phyloP scores from a whole-genome alignment of 116 monocot species.

The Zostera marina region DNA sequence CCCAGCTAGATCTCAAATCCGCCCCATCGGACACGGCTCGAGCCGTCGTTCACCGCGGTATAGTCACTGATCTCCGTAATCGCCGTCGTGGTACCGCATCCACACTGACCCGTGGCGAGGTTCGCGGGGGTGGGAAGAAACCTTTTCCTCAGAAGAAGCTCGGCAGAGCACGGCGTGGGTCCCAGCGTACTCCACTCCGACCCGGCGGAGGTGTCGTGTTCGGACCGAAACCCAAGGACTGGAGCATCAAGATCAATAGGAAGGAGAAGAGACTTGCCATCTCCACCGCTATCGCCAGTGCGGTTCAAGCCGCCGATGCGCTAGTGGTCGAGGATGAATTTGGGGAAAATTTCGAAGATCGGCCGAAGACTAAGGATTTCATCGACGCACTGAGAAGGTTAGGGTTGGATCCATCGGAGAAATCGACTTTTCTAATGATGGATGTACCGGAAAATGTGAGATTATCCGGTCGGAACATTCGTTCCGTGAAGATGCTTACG shows the following conservation, averaged over 20 bases:
- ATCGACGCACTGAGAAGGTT: conserved; percentile 58
- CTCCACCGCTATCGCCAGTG: conserved; percentile 82
- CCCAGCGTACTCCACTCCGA: conserved; percentile 77
- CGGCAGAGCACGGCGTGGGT: conserved; percentile 70
- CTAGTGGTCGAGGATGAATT: conserved; percentile 65
- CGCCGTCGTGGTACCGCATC: conserved; percentile 84
- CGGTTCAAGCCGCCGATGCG: conserved; percentile 28
- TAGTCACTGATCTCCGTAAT: conserved; percentile 73
- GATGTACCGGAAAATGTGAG: conserved; percentile 50
- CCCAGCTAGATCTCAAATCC: conserved; percentile 30
- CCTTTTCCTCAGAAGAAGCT: conserved; percentile 90
- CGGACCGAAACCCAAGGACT: conserved; percentile 89
- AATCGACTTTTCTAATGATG: conserved; percentile 54
- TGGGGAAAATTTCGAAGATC: conserved; percentile 20
- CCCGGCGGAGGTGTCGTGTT: conserved; percentile 90
- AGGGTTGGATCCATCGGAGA: conserved; percentile 72
- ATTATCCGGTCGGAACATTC: conserved; percentile 61
- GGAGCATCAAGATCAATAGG: conserved; percentile 96
- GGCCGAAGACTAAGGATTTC: conserved; percentile 78
- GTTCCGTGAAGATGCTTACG: conserved; percentile 86
- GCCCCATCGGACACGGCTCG: conserved; percentile 74
- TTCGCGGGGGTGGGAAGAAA: conserved; percentile 75
- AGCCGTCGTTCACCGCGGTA: conserved; percentile 77
- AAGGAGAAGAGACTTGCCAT: conserved; percentile 92
- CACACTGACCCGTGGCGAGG: conserved; percentile 87